phyloP scores from a whole-genome alignment of 1,284 basidiomycete genomes.

The Irpex lacteus region DNA sequence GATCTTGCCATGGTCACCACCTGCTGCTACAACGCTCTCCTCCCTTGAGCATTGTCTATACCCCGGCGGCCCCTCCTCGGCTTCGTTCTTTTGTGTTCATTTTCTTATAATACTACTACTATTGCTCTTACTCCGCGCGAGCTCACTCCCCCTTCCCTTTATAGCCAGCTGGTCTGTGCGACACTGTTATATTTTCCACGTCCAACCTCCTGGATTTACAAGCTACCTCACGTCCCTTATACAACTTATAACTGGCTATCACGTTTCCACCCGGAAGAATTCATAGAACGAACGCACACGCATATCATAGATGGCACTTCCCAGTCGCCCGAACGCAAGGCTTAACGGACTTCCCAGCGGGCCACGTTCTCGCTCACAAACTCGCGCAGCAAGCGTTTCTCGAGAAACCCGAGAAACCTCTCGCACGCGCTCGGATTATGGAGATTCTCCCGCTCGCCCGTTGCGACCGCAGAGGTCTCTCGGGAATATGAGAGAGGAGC shows the following conservation, averaged over 20 bases:
- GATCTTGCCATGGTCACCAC: neutral
- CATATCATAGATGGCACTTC: constrained; percentile 20
- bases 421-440: constrained; percentile 14
- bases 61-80: neutral
- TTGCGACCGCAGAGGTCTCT: constrained; percentile 29
- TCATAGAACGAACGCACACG: neutral
- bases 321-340: constrained; percentile 21
- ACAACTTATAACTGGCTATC: neutral
- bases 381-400: constrained; percentile 22
- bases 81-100: neutral
- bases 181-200: neutral
- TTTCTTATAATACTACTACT: neutral
- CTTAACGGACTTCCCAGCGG: constrained; percentile 26
- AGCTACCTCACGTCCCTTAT: neutral
- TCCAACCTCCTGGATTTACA: neutral
- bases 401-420: constrained; percentile 23
- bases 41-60: constrained; percentile 7
- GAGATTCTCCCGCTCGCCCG: constrained; percentile 13
- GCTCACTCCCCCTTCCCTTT: neutral
- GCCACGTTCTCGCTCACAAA: constrained; percentile 22
- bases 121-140: neutral
- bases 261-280: neutral
- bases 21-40: constrained; percentile 3
- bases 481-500: constrained; percentile 18
- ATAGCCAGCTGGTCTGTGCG: constrained; percentile 15